phyloP scores from a whole-genome alignment of 176 grass and related monocot species.

The Olyra latifolia region DNA sequence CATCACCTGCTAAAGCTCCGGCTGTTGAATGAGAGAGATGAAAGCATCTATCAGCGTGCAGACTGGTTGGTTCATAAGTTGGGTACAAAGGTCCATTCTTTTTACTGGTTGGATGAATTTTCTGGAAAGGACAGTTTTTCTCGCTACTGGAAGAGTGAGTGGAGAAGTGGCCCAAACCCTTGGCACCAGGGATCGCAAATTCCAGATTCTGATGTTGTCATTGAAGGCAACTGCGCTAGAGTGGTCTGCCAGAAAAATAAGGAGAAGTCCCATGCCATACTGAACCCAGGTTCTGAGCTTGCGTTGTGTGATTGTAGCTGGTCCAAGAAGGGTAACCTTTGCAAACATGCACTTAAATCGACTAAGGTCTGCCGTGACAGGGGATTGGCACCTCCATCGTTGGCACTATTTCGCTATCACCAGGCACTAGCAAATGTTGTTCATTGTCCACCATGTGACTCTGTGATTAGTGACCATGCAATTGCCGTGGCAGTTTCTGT shows the following conservation, averaged over 20 bases:
- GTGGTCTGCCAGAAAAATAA: slow-evolving; percentile 65
- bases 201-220: slow-evolving; percentile 61
- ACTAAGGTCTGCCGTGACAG: slow-evolving; percentile 65
- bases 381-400: slow-evolving; percentile 58
- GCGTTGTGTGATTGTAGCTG: slow-evolving; percentile 85
- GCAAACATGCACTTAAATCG: slow-evolving; percentile 72
- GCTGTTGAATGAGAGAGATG: slow-evolving; percentile 66
- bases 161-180: slow-evolving; percentile 64
- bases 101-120: slow-evolving; percentile 86
- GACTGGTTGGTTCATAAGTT: slow-evolving; percentile 90
- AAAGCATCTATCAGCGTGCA: slow-evolving; percentile 60
- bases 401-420: slow-evolving; percentile 63
- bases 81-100: slow-evolving; percentile 86
- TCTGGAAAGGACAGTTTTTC: slow-evolving; percentile 77
- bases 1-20: slow-evolving; percentile 86
- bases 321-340: slow-evolving; percentile 83
- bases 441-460: slow-evolving; percentile 68
- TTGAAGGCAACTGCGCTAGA: slow-evolving; percentile 58
- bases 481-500: slow-evolving; percentile 74
- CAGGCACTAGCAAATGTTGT: slow-evolving; percentile 67
- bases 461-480: slow-evolving; percentile 73
- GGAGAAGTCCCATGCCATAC: slow-evolving; percentile 59
- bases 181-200: slow-evolving; percentile 63
- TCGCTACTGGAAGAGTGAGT: slow-evolving; percentile 86
- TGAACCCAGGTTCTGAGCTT: slow-evolving; percentile 81